Evolutionary conservation across 148 eudicot genomes (phyloP).

Genomic region (Selenicereus undatus): DNA sequence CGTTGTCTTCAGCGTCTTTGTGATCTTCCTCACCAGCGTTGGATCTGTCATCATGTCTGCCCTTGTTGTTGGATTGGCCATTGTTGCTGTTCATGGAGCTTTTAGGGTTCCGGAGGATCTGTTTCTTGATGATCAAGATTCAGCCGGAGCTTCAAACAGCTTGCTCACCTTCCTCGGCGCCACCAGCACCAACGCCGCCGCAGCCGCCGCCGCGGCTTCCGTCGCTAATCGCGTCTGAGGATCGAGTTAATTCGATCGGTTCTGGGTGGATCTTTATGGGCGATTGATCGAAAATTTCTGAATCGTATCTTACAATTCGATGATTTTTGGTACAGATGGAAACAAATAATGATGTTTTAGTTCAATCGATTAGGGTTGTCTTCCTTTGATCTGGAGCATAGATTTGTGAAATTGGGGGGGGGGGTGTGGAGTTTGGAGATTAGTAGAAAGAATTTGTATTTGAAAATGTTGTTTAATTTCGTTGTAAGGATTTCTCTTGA

Average conservation of each 20-base stretch:
- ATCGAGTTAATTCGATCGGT: background rate
- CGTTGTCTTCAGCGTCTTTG: slow-evolving; percentile 40
- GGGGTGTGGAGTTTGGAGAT: background rate
- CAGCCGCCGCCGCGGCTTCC: slow-evolving; percentile 28
- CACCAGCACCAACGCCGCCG: slow-evolving; percentile 31
- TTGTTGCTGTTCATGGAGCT: slow-evolving; percentile 68
- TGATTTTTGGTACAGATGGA: slow-evolving; percentile 13
- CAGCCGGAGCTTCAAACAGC: slow-evolving; percentile 28
- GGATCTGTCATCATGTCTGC: slow-evolving; percentile 78
- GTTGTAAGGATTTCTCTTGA: background rate
- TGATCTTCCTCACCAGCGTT: slow-evolving; percentile 68
- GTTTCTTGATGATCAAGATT: slow-evolving; percentile 79
- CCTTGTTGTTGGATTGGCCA: slow-evolving; percentile 55
- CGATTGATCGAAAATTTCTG: background rate
- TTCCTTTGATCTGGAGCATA: background rate
- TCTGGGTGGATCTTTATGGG: background rate
- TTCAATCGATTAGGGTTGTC: background rate
- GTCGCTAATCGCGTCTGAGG: slow-evolving; percentile 21
- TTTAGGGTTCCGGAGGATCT: slow-evolving; percentile 82
- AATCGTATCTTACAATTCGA: background rate
- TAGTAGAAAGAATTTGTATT: background rate
- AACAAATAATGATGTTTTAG: background rate
- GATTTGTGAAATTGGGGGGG: background rate
- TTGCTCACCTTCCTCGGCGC: slow-evolving; percentile 65
- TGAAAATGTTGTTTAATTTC: no score